Base-by-base conservation (phyloP, 2,329 filamentous ascomycete species). In the Cladosporium sp. region DNA sequence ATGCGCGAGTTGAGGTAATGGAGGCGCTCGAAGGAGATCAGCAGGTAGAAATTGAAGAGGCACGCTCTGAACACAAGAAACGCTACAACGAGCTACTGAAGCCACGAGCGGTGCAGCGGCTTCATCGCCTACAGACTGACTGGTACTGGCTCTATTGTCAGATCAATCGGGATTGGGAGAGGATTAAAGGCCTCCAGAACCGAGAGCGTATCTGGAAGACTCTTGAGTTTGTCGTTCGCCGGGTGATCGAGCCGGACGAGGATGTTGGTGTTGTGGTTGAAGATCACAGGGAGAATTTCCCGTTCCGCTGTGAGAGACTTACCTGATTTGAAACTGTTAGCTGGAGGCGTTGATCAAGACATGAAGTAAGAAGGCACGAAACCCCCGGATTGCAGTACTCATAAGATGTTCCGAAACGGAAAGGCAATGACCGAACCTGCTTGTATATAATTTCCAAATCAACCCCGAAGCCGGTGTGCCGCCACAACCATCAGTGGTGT, bases 141-240 rank as follows among this genome's bases (percentile, higher is more conserved):
- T 48, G 57, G 57, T 48, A 59, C 26, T 48, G 26, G 16, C 28
- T 59, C 25, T 59, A 59, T 18, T 48, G 57, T 11, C 39, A 59
- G 8, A 25, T 59, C 10, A 16, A 21, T 7, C 26, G 18, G 25
- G 36, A 59, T 10, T 46, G 36, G 57, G 48, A 48, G 25, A 59
- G 23, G 1, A 59, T 59, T 39, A 59, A 59, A 14, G 57, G 57
- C 5, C 36, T 59, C 16, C 57, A 59, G 39, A 59, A 59, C 14
- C 16, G 57, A 21, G 57, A 59, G 25, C 57, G 57, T 13, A 48
- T 59, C 25, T 59, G 57, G 57, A 48, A 48, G 25, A n/a, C 14
- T 6, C 25, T 46, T n/a, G 57, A 58, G 7, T 58, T 46, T 21
- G 57, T 59, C 10, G 14, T 59, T 8, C 57, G 57, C 5, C 36